Conservation (phyloP, 371 early-diverging fungal species). For the Mucor piriformis region DNA sequence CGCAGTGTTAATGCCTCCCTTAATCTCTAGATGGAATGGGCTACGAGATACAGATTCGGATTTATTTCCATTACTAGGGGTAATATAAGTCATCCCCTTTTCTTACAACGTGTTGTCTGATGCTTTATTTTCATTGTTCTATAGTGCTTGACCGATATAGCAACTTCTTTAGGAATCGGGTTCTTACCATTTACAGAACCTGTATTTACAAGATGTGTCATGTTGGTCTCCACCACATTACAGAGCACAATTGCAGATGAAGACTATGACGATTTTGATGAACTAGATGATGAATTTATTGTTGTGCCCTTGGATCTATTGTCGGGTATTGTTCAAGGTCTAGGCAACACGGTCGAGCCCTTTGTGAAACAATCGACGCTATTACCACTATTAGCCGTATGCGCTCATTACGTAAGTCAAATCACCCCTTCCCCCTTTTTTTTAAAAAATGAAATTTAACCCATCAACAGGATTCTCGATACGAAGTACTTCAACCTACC, state of each 20-base stretch:
- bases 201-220: conserved; percentile 86
- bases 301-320: conserved; percentile 91
- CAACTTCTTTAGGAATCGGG: conserved; percentile 81
- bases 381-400: conserved; percentile 72
- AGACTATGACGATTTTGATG: conserved; percentile 54
- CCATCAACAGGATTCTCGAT: conserved; percentile 60
- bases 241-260: conserved; percentile 33
- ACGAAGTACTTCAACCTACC: conserved; percentile 90
- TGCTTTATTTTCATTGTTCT: not conserved
- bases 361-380: conserved; percentile 71
- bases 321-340: conserved; percentile 88
- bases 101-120: no score
- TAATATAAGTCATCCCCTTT: conserved; percentile 25
- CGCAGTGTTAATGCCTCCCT: conserved; percentile 80
- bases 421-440: not conserved
- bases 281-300: conserved; percentile 85
- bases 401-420: conserved; percentile 68
- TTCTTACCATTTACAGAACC: conserved; percentile 81
- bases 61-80: conserved; percentile 91
- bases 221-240: conserved; percentile 73
- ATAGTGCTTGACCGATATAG: conserved; percentile 85
- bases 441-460: not conserved
- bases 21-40: conserved; percentile 81
- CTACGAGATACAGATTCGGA: conserved; percentile 81
- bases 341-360: conserved; percentile 69